Base-by-base conservation (phyloP, 2,329 filamentous ascomycete genomes). In the Botrytis elliptica region DNA sequence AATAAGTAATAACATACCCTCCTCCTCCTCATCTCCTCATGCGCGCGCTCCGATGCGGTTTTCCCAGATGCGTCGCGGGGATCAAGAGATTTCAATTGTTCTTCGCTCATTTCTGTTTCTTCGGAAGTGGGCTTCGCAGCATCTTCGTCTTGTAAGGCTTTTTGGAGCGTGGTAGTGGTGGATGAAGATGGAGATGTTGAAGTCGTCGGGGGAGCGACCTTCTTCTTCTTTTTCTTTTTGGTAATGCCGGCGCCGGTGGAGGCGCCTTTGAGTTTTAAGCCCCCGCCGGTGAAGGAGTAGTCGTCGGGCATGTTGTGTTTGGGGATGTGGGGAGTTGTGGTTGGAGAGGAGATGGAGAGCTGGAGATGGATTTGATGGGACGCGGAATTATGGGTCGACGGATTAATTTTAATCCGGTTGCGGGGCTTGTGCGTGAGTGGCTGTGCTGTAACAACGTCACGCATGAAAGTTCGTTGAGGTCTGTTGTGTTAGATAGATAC, bases 241-340 rank as follows among this genome's bases (percentile, higher is more conserved):
- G 90, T 92, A 80, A 92, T 90, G 77, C 89, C 85, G 79, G 81
- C 79, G 65, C 88, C 90, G 75, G 87, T 85, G 79, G 90, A 91
- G 75, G 85, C 88, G 79, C 94, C 94, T 85, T 98, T 98, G 75
- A 98, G 88, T 81, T 93, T 95, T 49, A 98, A 88, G 78, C 94
- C 94, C 79, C 91, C 89, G 74, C 89, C 87, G 75, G 88, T 87
- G 73, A 86, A 83, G 75, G 89, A 83, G 85, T 97, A 97, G 78
- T 97, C 93, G 82, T 93, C 91, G 72, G 91, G 88, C 92, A 94
- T 94, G 64, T n/a, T 49, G 12, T 14, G 52, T 4, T 29, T 33
- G n/a, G 52, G 25, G 52, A 18, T 16, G 25, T 0, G 52, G n/a
- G 14, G 14, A 57, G 52, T 16, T 64, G 22, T 22, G 49, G 60